These are phyloP conservation scores for Saccharomycopsis fermentans DNA, from an alignment of 805 yeast species.

Conservation along the genomic window DNA sequence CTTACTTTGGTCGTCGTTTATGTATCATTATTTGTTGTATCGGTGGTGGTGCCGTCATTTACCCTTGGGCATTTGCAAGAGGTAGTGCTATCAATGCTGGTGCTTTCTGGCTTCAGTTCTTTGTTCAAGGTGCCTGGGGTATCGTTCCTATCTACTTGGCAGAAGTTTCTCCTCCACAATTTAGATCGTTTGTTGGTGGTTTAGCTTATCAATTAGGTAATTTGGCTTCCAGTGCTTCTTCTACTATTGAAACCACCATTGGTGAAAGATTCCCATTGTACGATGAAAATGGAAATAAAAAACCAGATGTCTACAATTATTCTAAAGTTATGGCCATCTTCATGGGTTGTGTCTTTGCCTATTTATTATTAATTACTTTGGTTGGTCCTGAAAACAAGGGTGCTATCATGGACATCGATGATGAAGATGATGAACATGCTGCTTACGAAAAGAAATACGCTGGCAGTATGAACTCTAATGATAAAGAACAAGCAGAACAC, in stretches of 20 bases:
- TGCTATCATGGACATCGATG: slow-evolving; percentile 9
- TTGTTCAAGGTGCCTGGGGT: slow-evolving; percentile 71
- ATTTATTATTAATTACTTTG: slow-evolving; percentile 35
- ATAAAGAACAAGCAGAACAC: neutral
- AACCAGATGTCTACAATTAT: slow-evolving; percentile 37
- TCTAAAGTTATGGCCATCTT: slow-evolving; percentile 65
- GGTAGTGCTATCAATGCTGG: slow-evolving; percentile 37
- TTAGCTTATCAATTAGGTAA: slow-evolving; percentile 64
- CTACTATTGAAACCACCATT: slow-evolving; percentile 58
- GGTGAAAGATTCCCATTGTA: slow-evolving; percentile 50
- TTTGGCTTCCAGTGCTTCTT: slow-evolving; percentile 58
- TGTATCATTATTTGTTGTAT: slow-evolving; percentile 41
- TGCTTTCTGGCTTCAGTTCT: slow-evolving; percentile 52
- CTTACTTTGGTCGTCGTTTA: slow-evolving; percentile 50
- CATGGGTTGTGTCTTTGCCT: slow-evolving; percentile 55
- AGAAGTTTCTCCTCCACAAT: slow-evolving; percentile 56
- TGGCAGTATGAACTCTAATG: neutral
- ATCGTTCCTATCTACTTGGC: slow-evolving; percentile 55
- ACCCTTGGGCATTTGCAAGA: slow-evolving; percentile 47
- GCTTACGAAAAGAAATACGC: slow-evolving; percentile 6
- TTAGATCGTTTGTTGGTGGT: slow-evolving; percentile 53
- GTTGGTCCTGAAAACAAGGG: slow-evolving; percentile 45
- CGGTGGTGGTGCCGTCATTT: slow-evolving; percentile 48
- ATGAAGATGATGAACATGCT: slow-evolving; percentile 8
- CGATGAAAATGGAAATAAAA: slow-evolving; percentile 23